These are phyloP conservation scores for Amylostereum areolatum DNA, from an alignment of 1,284 basidiomycete genomes.

Conservation along the genomic window DNA sequence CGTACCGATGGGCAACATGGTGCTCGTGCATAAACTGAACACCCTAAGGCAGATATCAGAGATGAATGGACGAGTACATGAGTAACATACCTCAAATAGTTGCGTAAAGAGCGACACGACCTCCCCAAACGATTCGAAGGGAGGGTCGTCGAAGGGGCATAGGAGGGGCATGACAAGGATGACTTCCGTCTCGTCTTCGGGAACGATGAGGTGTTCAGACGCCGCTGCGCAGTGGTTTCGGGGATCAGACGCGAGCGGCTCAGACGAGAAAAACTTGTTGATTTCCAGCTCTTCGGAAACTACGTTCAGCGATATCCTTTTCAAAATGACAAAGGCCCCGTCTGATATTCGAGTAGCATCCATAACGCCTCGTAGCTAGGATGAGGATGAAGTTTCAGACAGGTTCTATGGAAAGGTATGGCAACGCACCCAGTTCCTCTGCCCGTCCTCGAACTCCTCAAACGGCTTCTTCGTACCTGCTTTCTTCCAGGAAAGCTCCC, in stretches of 20 bases:
- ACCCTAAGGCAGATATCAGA: too few relatives aligned
- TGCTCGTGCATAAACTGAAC: constrained; percentile 32
- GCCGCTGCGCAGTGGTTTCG: constrained; percentile 22
- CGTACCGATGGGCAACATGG: constrained; percentile 31
- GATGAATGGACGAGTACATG: too few relatives aligned
- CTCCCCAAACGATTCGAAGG: background rate
- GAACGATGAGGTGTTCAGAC: constrained; percentile 13
- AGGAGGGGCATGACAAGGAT: background rate
- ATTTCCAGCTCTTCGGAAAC: constrained; percentile 16
- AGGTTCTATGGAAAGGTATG: background rate
- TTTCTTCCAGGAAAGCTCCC: constrained; percentile 21
- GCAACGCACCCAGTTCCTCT: background rate
- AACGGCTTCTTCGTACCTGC: constrained; percentile 4
- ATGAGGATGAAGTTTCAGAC: too few relatives aligned
- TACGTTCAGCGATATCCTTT: constrained; percentile 5
- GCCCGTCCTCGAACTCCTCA: constrained; percentile 16
- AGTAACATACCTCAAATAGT: background rate
- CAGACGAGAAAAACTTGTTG: constrained; percentile 14
- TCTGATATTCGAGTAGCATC: constrained; percentile 17
- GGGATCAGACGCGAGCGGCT: constrained; percentile 13
- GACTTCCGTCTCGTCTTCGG: background rate
- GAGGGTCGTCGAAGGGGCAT: background rate
- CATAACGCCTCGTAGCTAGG: constrained; percentile 7
- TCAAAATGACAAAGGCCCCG: constrained; percentile 16
- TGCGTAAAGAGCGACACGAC: background rate